Base-by-base conservation (phyloP, 148 eudicot species). In the Persicaria maculosa region DNA sequence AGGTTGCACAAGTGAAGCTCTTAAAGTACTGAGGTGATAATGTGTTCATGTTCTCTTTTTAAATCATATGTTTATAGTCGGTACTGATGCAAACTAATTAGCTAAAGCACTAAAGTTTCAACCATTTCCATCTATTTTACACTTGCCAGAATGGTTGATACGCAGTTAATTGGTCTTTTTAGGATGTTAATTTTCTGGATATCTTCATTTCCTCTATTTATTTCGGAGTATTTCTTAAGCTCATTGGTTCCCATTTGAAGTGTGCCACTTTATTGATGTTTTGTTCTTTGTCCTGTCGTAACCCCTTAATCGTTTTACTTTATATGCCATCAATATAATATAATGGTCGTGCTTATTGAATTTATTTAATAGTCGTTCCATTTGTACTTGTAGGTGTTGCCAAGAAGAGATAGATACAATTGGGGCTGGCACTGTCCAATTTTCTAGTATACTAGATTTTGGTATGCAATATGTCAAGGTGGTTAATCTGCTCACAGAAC, bases 1-100 rank as follows among this genome's bases (percentile, higher is more conserved):
- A 6, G 93, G 97, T 74, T 85, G 81, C 84, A 79, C 77, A 3
- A 77, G 52, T 83, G 96, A 90, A 81, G 88, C 83, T 36, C 79
- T 86, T 46, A 82, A 72, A 55, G 81, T 81, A 20, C 81, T 95
- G 82, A 95, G 98, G 98, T 94, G n/a, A 73, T 65, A 65, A 65
- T 58, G 17, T 10, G 47, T 19, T 65, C n/a, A 43, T 65, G 47
- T 10, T 43, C 70, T 65, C 47, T 36, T 19, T 62, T 5, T 65
- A 14, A 65, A 65, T 65, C 70, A 40, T 31, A 62, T 31, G 43
- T 10, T 31, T n/a, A 31, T 25, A 62, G 44, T 62, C 31, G 68
- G 44, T 62, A 58, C 65, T 19, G 65, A 19, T 58, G 68, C 44
- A 36, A 10, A 5, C 16, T 62, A 25, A 31, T 31, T 31, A 31